Evolutionary conservation across 2,329 filamentous ascomycete species (phyloP), one percentile per base, ranked within the genome.

Genomic region (Aspergillus candidus): DNA sequence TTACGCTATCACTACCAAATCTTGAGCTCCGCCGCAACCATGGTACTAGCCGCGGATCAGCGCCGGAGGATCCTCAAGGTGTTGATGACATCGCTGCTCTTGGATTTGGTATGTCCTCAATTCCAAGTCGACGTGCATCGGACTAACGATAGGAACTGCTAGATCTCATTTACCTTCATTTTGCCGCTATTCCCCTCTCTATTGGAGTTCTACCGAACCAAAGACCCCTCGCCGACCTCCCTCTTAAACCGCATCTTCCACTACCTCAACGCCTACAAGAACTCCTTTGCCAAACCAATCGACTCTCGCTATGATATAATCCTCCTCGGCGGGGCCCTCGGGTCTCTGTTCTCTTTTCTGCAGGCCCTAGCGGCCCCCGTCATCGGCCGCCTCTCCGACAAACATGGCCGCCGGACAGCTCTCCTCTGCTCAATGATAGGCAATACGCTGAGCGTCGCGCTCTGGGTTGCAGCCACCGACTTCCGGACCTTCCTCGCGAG

Each of bases 151-250:
- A 37, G 12, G 32, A 18, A n/a, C 29, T 31, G 22, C 43, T 55
- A 96, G 91, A 88, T 97, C 60, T 96, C 91, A 44, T 98, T 98
- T 67, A 98, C 93, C 27, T 96, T 98, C 65, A 97, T 97, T 63
- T 83, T 98, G 7, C 93, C 93, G 0, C 80, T 98, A 31, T 98
- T 97, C 65, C 93, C 90, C 6, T 90, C 89, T 46, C 84, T 98
- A 35, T 84, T 97, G 68, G 86, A 94, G 59, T 97, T 96, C 78
- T 98, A 97, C 73, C 87, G 88, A 69, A 83, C 88, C 62, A 81
- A 83, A 68, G 90, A 96, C 43, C 67, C 71, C 52, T 62, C 71
- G 31, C 71, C 77, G 3, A 67, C 72, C 46, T 89, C 87, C 1
- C 70, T 94, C 29, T 82, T 98, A 17, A 83, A 88, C 50, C 79